Conservation (phyloP, 2,329 filamentous ascomycete genomes). For the Alternaria viburni region DNA sequence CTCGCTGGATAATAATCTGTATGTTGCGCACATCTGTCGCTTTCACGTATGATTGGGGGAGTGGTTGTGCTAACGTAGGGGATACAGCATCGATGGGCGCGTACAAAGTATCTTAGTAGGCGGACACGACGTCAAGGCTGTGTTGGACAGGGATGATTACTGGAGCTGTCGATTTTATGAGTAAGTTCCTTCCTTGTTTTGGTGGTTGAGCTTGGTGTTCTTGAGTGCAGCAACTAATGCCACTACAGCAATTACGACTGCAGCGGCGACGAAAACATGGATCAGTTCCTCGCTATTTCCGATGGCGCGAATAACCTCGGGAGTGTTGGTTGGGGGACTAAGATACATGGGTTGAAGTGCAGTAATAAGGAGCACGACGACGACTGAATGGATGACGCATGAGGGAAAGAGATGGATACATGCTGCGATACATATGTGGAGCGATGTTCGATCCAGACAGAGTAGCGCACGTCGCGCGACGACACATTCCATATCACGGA, state of each 20-base stretch:
- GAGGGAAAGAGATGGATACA: neutral
- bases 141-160: constrained; percentile 33
- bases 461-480: neutral
- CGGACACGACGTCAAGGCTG: constrained; percentile 33
- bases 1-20: constrained; percentile 44
- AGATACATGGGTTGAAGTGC: constrained; percentile 39
- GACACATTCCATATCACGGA: neutral
- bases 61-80: neutral
- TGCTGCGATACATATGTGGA: neutral
- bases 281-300: constrained; percentile 29
- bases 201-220: neutral
- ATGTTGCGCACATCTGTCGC: neutral
- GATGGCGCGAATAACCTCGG: constrained; percentile 43
- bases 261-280: constrained; percentile 22
- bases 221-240: neutral
- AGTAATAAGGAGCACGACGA: constrained; percentile 20
- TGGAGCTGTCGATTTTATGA: constrained; percentile 47
- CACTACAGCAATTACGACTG: constrained; percentile 41
- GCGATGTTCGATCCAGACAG: neutral
- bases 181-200: constrained; percentile 20
- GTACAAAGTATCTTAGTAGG: constrained; percentile 42
- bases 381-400: constrained; percentile 5
- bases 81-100: constrained; percentile 41
- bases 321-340: constrained; percentile 35
- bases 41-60: neutral